Base-by-base conservation (phyloP, 768 basidiomycete genomes). In the Lentinula raphanica region DNA sequence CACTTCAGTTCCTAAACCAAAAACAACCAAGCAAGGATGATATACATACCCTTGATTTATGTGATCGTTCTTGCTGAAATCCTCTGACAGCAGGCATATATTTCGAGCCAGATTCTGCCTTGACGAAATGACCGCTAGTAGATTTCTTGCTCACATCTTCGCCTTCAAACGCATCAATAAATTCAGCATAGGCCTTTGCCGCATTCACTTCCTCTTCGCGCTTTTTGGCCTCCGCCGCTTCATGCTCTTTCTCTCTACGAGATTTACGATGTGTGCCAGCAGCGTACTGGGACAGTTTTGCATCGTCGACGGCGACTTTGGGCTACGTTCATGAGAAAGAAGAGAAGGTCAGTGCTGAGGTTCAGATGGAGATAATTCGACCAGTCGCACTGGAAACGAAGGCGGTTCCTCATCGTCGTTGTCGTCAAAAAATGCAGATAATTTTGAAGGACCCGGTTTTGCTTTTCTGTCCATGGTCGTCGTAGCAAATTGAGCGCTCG, bases 381-480 rank as follows among this genome's bases (percentile, higher is more conserved):
- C 88, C 83, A 86, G 78, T 90, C 91, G 90, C 88, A 93, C 91
- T 87, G 88, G 84, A 77, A 90, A 89, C 79, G 88, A 83, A 77
- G 86, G 75, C 67, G 42, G 19, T 9, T 90, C 89, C 72, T 90
- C 89, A 72, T 91, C 90, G 67, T 92, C 90, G 69, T 88, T 89
- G 64, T 88, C 82, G 68, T 90, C 87, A 70, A 92, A 92, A 74
- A 92, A 92, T 23, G 88, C 86, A 49, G 89, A 88, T 40, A 92
- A 74, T 63, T 76, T 81, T 40, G 78, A 73, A n/a, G 63, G 48
- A 11, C 62, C 63, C 8, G 64, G 63, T 66, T 82, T 87, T 7
- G 78, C 71, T 67, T 80, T 85, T 74, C 82, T 85, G 74, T 87
- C 85, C 87, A 87, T 87, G 48, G 36, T 55, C 8, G 32, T 6